A percentile compares a stretch with the other conserved stretches of the same genome.
These are phyloP conservation scores for Discostella pseudostelligera DNA, from an alignment of 108 stramenopile genomes.

Conservation along the genomic window DNA sequence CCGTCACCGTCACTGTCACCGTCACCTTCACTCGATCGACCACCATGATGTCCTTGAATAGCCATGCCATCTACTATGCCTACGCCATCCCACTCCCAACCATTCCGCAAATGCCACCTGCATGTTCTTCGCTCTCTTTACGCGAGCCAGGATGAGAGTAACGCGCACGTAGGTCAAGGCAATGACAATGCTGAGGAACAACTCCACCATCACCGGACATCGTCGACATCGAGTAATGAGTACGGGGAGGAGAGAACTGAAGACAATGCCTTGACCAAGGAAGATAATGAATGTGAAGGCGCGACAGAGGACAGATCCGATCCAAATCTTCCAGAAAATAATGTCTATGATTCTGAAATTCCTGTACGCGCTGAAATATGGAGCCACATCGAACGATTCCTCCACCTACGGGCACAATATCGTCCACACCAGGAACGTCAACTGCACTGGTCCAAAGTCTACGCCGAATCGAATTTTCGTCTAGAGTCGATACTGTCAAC, in stretches of 20 bases:
- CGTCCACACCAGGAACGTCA: constrained; percentile 26
- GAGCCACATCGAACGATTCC: constrained; percentile 21
- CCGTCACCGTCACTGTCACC: too few species aligned
- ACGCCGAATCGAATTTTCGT: constrained; percentile 18
- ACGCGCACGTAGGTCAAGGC: not conserved
- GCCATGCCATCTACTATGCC: too few species aligned
- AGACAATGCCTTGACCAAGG: not conserved
- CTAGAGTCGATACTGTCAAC: constrained; percentile 19
- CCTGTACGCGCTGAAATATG: constrained; percentile 22
- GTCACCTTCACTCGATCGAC: too few species aligned
- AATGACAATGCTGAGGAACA: not conserved
- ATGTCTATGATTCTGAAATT: not conserved
- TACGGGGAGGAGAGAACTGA: not conserved
- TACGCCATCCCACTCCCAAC: not conserved
- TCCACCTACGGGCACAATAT: constrained; percentile 16
- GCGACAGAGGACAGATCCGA: not conserved
- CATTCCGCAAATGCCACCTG: constrained; percentile 20
- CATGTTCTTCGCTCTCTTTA: constrained; percentile 32
- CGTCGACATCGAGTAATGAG: too few species aligned
- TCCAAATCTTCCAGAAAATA: not conserved
- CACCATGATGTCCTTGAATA: too few species aligned
- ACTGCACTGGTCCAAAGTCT: constrained; percentile 23
- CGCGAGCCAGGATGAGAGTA: not conserved
- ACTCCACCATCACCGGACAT: too few species aligned
- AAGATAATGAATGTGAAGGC: not conserved